Evolutionary conservation across 768 basidiomycete species (phyloP), one percentile per base, ranked within the genome.

Genomic region (Paxillus ammoniavirescens): DNA sequence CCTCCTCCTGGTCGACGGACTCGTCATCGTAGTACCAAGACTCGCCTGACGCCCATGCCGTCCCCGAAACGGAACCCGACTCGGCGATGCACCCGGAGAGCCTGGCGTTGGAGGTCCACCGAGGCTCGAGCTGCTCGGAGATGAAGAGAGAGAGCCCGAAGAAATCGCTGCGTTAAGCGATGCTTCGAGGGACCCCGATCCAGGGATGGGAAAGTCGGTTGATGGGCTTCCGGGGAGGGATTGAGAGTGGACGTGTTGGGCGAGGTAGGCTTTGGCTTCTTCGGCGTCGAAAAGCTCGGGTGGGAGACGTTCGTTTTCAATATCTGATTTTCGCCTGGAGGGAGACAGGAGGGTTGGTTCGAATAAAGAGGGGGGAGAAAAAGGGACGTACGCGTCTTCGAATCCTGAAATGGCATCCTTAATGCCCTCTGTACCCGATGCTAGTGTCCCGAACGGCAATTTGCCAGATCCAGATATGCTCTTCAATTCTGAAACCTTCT

Each of bases 231-330:
- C 72, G 0, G 90, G 87, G 15, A 76, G 67, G 2, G 74, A 74
- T 36, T 63, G 68, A 4, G 71, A 68, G 12, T 69, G 67, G 0
- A 52, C 59, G 26, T 68, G 64, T 53, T 66, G 68, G 46, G 65
- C 58, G 52, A 89, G 63, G 57, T 84, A 81, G 7, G 86, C 83
- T 58, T 81, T 83, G 52, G 84, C 87, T 71, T 89, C 85, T 54
- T 70, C 68, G 6, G 84, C 87, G 64, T 98, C 95, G 67, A 93
- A 89, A 15, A 99, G 79, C 14, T 98, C 93, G 2, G 96, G 96
- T 2, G 96, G 97, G n/a, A 98, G 77, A 33, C 94, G 88, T 72
- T 99, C 97, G 73, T 98, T 98, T 73, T 98, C 96, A 60, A 98
- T 98, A 77, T 98, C 97, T 42, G 91, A 93, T 75, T 94, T 95